Base-by-base conservation (phyloP, 768 basidiomycete genomes). In the Tulasnella sp. region DNA sequence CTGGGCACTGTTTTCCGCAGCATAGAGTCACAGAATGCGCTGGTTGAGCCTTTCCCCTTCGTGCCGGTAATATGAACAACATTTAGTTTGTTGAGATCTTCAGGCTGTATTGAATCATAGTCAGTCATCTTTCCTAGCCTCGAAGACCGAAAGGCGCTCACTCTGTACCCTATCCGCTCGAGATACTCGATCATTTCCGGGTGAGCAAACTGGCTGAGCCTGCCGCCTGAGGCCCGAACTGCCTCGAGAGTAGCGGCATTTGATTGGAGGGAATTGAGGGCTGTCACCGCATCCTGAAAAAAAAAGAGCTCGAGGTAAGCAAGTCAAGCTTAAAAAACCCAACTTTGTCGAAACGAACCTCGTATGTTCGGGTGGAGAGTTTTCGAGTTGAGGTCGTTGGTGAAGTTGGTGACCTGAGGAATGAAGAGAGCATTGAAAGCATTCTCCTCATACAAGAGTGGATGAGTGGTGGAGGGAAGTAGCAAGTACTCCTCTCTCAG, bases 21-120 rank as follows among this genome's bases (percentile, higher is more conserved):
- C 73, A 98, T 90, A 12, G 92, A 93, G 80, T 95, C 92, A 4
- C 89, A 88, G 80, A 99, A 99, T 9, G 97, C 97, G 79, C 93
- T 94, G 0, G 97, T 96, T 3, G 97, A 99, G 8, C 97, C 97
- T 82, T 99, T 99, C 40, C 97, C 97, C 84, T 99, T 99, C 4
- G 97, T 99, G 3, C 97, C 97, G 11, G 97, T 96, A 79, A 99
- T 90, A 85, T 99, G 97, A 68, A 99, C 89, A 76, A 97, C 94
- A 82, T 98, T 97, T 74, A 99, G 85, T 31, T 84, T 84, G 81
- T 98, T 96, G 58, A 99, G 87, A 78, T 96, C 91, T 76, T 89
- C 85, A 54, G 92, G 88, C 96, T 97, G 80, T 25, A 64, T 25
- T 25, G 25, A 64, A 25, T 37, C 39, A 40, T 29, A 22, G 39